Percentiles rank a stretch among this genome's conserved stretches.
phyloP scores from a whole-genome alignment of 768 basidiomycete genomes.

The Lactarius evosmus region DNA sequence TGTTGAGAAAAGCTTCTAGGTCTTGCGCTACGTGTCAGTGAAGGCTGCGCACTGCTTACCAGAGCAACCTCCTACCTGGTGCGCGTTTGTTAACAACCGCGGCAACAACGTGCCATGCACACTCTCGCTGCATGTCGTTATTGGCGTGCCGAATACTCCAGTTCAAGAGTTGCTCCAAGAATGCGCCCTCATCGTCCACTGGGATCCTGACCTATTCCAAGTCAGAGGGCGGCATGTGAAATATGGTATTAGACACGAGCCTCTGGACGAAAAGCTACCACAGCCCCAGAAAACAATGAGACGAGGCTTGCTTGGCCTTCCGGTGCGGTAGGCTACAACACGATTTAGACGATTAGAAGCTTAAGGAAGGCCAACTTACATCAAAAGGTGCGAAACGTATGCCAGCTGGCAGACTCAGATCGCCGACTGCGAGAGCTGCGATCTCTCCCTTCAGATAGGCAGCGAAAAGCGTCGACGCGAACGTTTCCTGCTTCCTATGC shows the following conservation, averaged over 20 bases:
- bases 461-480: constrained; percentile 48
- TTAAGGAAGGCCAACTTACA: constrained; percentile 37
- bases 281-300: constrained; percentile 60
- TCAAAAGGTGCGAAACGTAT: constrained; percentile 48
- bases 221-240: constrained; percentile 14
- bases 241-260: constrained; percentile 36
- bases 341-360: neutral
- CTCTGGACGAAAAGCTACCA: constrained; percentile 65
- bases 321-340: constrained; percentile 42
- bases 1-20: constrained; percentile 43
- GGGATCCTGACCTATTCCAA: constrained; percentile 49
- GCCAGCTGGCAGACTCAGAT: constrained; percentile 46
- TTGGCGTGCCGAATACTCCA: constrained; percentile 57
- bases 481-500: constrained; percentile 61
- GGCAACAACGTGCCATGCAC: constrained; percentile 55
- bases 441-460: constrained; percentile 57
- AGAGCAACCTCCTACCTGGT: constrained; percentile 47
- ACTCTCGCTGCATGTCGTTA: constrained; percentile 50
- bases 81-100: constrained; percentile 77
- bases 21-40: constrained; percentile 38
- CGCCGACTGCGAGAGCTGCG: constrained; percentile 50
- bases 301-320: constrained; percentile 59
- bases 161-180: constrained; percentile 51
- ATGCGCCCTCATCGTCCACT: constrained; percentile 45
- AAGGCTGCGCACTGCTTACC: neutral